Percentiles rank a stretch among this genome's conserved stretches.
Conservation (phyloP, 2,329 filamentous ascomycete genomes). For the Daldinia sp. region DNA sequence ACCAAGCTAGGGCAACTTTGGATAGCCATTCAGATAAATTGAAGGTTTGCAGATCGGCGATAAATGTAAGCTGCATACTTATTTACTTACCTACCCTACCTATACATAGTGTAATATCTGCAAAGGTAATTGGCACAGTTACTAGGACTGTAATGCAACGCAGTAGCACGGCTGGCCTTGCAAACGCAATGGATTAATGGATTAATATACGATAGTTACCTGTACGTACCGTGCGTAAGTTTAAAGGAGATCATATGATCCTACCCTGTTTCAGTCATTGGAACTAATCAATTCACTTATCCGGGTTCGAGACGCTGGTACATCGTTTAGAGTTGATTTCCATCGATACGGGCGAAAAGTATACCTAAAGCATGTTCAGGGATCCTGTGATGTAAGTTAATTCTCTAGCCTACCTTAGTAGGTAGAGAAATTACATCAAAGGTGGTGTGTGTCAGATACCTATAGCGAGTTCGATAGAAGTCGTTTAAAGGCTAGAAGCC, state of each 20-base stretch:
- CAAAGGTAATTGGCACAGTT: conserved; percentile 28
- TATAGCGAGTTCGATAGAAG: not conserved
- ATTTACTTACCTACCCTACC: too few relatives aligned
- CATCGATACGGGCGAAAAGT: conserved; percentile 10
- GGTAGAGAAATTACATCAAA: conserved; percentile 36
- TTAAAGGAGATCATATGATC: not conserved
- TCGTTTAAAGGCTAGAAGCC: conserved; percentile 22
- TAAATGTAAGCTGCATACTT: conserved; percentile 13
- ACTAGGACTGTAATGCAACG: conserved; percentile 21
- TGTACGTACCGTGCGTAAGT: not conserved
- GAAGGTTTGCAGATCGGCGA: conserved; percentile 41
- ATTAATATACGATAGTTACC: not conserved
- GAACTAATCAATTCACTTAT: not conserved
- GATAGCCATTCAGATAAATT: conserved; percentile 22
- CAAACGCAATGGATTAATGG: not conserved
- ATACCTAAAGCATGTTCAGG: conserved; percentile 14
- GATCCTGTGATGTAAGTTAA: conserved; percentile 31
- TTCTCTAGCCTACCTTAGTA: conserved; percentile 14
- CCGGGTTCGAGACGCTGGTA: not conserved
- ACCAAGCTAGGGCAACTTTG: conserved; percentile 6
- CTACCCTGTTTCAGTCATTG: not conserved
- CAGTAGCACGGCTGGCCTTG: conserved; percentile 12
- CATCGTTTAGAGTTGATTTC: conserved; percentile 12
- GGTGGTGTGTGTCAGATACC: conserved; percentile 25
- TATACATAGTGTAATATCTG: conserved; percentile 18